Evolutionary conservation across 2,329 filamentous ascomycete genomes (phyloP), one percentile per base, ranked within the genome.

Genomic region (Fusarium xyrophilum): DNA sequence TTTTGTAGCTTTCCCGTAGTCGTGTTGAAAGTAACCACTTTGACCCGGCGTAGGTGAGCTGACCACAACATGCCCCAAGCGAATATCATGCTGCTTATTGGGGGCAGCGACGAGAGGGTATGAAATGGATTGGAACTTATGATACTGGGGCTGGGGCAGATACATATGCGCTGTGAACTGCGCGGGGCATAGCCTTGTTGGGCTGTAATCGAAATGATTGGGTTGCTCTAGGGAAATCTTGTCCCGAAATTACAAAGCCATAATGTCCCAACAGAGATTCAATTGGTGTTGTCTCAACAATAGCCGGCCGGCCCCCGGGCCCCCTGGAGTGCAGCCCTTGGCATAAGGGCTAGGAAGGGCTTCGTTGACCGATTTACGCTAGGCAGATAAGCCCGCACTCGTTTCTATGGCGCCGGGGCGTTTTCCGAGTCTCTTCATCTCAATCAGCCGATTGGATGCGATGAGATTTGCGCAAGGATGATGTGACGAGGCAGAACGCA

Each of bases 1-100:
- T 3, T 23, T 7, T 13, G 21, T 19, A 5, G 28, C 44, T 6
- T 19, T 46, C 1, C 27, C 44, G 15, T 23, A 10, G 15, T 47
- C 44, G 2, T 47, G 14, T 10, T 33, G 44, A 2, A 33, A 33
- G 11, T 33, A 0, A 19, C 44, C 28, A 19, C 28, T 4, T 1
- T 33, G n/a, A 0, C 4, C 6, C 0, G 28, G 0, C 2, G 5
- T 6, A 2, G 44, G 44, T 33, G 44, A 47, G 6, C 28, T 33
- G 1, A 47, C 44, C 0, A 47, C 44, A 14, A 47, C 15, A 32
- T 47, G 28, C 0, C n/a, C 44, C 28, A 47, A 19, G 11, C 44
- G 44, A 6, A 47, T 47, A 1, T 47, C 44, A 19, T 7, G n/a
- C 0, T 47, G 0, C 7, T 13, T 4, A 1, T 10, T 47, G 5